These are phyloP conservation scores for Singerocomus rubriflavus DNA, from an alignment of 1,284 basidiomycete species.

Conservation along the genomic window DNA sequence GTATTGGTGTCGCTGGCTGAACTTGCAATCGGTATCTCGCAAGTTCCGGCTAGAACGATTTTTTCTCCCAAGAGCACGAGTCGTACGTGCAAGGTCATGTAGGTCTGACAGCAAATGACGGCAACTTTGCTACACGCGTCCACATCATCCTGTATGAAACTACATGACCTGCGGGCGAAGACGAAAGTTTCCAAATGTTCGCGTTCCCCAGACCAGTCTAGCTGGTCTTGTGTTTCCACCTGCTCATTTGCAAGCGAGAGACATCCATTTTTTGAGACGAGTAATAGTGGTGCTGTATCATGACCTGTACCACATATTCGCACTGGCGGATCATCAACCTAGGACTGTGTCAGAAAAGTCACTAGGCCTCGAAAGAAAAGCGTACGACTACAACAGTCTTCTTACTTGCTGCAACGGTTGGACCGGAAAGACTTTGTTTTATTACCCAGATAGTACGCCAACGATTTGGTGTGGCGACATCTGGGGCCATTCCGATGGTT, in stretches of 20 bases:
- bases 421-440: conserved; percentile 51
- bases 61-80: conserved; percentile 22
- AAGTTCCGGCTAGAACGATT: conserved; percentile 16
- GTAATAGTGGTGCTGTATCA: conserved; percentile 41
- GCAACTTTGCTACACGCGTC: conserved; percentile 5
- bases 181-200: conserved; percentile 43
- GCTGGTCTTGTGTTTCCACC: conserved; percentile 39
- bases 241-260: conserved; percentile 45
- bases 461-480: conserved; percentile 38
- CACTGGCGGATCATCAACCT: conserved; percentile 46
- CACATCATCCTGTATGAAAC: conserved; percentile 40
- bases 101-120: conserved; percentile 21
- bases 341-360: conserved; percentile 23
- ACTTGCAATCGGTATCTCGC: conserved; percentile 22
- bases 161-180: conserved; percentile 41
- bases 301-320: conserved; percentile 46
- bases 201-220: conserved; percentile 29
- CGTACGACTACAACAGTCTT: conserved; percentile 46
- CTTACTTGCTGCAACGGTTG: conserved; percentile 38
- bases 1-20: neutral
- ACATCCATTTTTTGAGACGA: conserved; percentile 45
- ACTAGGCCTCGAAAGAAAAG: conserved; percentile 1
- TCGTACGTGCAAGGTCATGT: conserved; percentile 18
- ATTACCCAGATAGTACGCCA: conserved; percentile 60
- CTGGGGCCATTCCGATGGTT: conserved; percentile 47